Conservation (phyloP, 192 early-diverging fungal genomes). For the Backusella psychrophila region DNA sequence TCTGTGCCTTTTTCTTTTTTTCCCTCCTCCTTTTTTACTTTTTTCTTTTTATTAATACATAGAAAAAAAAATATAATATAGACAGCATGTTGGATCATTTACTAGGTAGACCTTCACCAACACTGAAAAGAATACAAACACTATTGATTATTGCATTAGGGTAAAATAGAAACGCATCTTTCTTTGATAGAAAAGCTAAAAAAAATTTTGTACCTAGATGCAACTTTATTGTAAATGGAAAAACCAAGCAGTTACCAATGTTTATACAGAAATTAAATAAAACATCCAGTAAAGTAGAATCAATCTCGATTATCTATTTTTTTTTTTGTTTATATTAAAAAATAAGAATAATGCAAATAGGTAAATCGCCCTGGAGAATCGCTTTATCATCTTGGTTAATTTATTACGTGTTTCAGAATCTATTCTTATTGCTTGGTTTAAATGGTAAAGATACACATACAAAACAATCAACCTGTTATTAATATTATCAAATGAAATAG, state of each 20-base stretch:
- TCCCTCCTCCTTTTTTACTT: not conserved
- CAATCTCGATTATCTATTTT: not conserved
- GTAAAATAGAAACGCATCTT: not conserved
- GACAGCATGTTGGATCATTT: not conserved
- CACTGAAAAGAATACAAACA: not conserved
- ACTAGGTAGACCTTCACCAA: not conserved
- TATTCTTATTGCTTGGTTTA: constrained; percentile 68
- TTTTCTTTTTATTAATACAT: not conserved
- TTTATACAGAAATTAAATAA: not conserved
- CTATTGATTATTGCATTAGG: not conserved
- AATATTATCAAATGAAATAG: constrained; percentile 33
- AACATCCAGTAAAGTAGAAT: not conserved
- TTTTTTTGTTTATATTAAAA: not conserved
- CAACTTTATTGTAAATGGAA: constrained; percentile 2
- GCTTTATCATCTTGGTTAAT: constrained; percentile 59
- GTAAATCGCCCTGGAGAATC: constrained; percentile 72
- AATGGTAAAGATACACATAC: constrained; percentile 46
- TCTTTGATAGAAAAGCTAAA: too few relatives aligned
- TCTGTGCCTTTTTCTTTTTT: not conserved
- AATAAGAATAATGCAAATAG: not conserved
- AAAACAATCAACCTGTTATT: not conserved
- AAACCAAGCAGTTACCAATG: not conserved
- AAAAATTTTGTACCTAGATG: not conserved
- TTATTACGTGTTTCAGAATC: constrained; percentile 64
- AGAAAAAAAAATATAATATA: not conserved